phyloP scores from a whole-genome alignment of 2,329 filamentous ascomycete species.

The Magnaporthiopsis incrustans region DNA sequence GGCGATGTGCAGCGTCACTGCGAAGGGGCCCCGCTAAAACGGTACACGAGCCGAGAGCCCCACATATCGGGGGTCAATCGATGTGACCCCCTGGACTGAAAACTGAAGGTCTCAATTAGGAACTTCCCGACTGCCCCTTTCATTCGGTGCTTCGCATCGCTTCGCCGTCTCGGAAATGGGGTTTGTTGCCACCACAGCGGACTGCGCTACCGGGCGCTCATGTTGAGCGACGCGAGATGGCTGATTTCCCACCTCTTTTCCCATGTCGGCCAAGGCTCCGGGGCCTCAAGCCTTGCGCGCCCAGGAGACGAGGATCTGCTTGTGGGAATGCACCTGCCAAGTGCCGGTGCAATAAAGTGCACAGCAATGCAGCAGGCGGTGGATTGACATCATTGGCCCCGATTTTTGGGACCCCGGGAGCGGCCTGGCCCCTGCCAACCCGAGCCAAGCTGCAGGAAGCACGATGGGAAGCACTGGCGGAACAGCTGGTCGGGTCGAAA shows the following conservation, averaged over 20 bases:
- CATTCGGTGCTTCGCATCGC: background rate
- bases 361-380: background rate
- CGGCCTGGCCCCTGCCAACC: constrained; percentile 1
- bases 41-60: background rate
- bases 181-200: background rate
- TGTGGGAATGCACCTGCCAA: background rate
- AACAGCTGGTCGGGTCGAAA: background rate
- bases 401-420: background rate
- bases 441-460: background rate
- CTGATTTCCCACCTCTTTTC: too few relatives aligned
- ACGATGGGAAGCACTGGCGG: background rate
- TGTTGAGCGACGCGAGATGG: too few relatives aligned
- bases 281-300: background rate
- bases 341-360: background rate
- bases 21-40: background rate
- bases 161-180: background rate
- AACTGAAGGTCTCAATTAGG: background rate
- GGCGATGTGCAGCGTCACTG: background rate
- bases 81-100: background rate
- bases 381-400: constrained; percentile 6
- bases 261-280: background rate
- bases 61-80: background rate
- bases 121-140: background rate
- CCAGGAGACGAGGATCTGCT: background rate
- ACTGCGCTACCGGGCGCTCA: background rate